Conservation (phyloP, 805 yeast species). For the Metschnikowia lochheadii region DNA sequence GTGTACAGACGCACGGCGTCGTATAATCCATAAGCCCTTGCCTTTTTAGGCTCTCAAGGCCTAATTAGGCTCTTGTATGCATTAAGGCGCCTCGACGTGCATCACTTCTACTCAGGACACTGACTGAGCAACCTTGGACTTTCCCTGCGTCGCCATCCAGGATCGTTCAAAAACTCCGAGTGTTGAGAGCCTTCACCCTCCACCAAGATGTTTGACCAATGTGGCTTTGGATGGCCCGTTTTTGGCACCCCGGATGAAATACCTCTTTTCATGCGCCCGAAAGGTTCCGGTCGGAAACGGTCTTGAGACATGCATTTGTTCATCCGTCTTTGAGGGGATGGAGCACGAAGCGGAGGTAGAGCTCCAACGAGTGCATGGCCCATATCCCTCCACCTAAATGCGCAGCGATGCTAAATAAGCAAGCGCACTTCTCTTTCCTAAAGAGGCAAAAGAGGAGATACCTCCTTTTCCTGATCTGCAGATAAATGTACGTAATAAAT, state of each 20-base stretch:
- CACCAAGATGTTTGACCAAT: background rate
- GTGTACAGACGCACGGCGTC: background rate
- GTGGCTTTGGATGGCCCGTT: background rate
- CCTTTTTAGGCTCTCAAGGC: conserved; percentile 7
- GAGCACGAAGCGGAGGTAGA: conserved; percentile 2
- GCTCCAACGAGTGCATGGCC: background rate
- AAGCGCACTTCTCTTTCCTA: conserved; percentile 4
- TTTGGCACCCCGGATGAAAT: background rate
- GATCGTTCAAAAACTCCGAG: background rate
- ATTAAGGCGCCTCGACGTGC: background rate
- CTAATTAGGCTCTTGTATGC: conserved; percentile 4
- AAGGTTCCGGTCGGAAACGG: background rate
- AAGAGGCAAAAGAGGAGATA: conserved; percentile 13
- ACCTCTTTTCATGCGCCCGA: background rate
- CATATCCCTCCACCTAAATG: background rate
- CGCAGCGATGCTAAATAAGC: background rate
- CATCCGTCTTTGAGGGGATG: conserved; percentile 3
- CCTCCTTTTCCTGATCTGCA: background rate
- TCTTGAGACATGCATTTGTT: background rate
- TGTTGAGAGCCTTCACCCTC: background rate
- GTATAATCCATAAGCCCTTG: background rate
- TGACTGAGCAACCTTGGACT: background rate
- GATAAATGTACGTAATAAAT: conserved; percentile 2
- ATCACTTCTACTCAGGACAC: background rate
- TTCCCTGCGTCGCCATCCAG: background rate